These are phyloP conservation scores for Fusarium anguioides DNA, from an alignment of 2,329 filamentous ascomycete genomes.

Conservation along the genomic window DNA sequence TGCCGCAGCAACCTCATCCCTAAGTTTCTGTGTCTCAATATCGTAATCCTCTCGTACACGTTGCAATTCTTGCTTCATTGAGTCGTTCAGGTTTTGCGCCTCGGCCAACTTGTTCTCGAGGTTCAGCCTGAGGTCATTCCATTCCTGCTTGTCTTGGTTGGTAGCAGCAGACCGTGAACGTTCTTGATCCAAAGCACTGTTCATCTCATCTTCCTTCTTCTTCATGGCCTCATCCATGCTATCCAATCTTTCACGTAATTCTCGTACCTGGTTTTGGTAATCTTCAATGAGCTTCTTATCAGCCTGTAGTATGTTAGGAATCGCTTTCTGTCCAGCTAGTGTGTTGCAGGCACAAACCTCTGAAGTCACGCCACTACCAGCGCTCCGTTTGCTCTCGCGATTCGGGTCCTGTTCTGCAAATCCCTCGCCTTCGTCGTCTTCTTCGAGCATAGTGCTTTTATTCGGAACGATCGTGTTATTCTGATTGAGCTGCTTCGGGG, in stretches of 20 bases:
- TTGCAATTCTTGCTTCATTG: slow-evolving; percentile 82
- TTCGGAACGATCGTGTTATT: slow-evolving; percentile 97
- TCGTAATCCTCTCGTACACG: slow-evolving; percentile 76
- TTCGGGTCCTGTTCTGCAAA: slow-evolving; percentile 60
- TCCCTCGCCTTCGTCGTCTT: slow-evolving; percentile 79
- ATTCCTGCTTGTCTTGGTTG: slow-evolving; percentile 76
- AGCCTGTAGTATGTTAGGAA: slow-evolving; percentile 54
- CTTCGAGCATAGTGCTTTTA: slow-evolving; percentile 97
- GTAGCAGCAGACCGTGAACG: slow-evolving; percentile 63
- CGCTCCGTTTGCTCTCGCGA: slow-evolving; percentile 48
- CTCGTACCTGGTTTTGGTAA: slow-evolving; percentile 81
- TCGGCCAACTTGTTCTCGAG: slow-evolving; percentile 80
- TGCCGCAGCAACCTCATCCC: slow-evolving; percentile 69
- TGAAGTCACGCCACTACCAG: slow-evolving; percentile 46
- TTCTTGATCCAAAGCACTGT: slow-evolving; percentile 68
- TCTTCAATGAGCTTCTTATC: slow-evolving; percentile 81
- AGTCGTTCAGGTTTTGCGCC: slow-evolving; percentile 81
- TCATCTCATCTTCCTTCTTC: slow-evolving; percentile 74
- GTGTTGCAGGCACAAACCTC: slow-evolving; percentile 53
- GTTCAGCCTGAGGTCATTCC: slow-evolving; percentile 70
- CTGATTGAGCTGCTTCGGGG: slow-evolving; percentile 86
- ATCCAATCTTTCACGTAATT: slow-evolving; percentile 79
- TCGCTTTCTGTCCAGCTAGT: neutral
- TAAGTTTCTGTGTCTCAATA: slow-evolving; percentile 70
- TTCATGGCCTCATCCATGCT: slow-evolving; percentile 76